Base-by-base conservation (phyloP, 78 protist species). In the Dictyostelium capitatum region DNA sequence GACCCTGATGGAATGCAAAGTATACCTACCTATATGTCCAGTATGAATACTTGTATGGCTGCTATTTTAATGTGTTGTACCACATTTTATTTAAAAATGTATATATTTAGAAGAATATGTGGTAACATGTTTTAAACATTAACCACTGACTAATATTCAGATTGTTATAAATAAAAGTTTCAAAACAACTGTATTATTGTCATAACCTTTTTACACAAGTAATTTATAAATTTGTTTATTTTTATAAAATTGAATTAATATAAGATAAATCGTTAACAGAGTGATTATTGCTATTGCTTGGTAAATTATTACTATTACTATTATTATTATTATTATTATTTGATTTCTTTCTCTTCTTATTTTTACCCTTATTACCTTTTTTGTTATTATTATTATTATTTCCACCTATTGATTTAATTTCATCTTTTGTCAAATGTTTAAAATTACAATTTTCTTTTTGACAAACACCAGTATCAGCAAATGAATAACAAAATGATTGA, bases 401-500 rank as follows among this genome's bases (percentile, higher is more conserved):
- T 30, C 54, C 54, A 62, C 75, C 75, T 7, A 17, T 64, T 41
- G 64, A 79, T 77, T 85, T 85, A 6, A 85, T 7, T 50, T 85
- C 77, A 14, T 25, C 30, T 70, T 46, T 46, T 14, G 92, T 77
- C 23, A 85, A 59, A 75, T 85, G 92, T 23, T 25, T 10, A 25
- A 64, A 85, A 46, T n/a, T 46, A 62, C 92, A 85, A 15, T 43
- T 23, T 14, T 59, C 57, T 51, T 85, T 85, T 50, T 57, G 43
- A 50, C 92, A 85, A 10, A 32, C 25, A 46, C 92, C 92, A 62
- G 25, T 25, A 4, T 85, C 53, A 14, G 79, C 92, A 77, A 85
- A 85, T 14, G 82, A 64, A 50, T 47, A 57, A 48, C 92, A 85
- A 53, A 8, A 78, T 54, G 41, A 10, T 6, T 65, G 67, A 53